phyloP scores from a whole-genome alignment of 805 yeast genomes.

The Wickerhamomyces bovis region DNA sequence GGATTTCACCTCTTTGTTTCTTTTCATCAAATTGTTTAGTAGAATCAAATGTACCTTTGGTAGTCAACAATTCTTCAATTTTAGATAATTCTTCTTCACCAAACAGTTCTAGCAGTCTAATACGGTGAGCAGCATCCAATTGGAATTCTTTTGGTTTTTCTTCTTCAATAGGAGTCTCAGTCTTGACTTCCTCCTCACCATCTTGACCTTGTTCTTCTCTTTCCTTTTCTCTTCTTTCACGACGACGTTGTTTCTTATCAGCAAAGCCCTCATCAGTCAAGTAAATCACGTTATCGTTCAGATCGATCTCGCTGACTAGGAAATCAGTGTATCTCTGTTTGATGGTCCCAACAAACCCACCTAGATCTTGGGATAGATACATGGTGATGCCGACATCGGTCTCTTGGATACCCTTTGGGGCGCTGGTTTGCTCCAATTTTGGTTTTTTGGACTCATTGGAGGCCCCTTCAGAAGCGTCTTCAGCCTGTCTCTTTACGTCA shows the following conservation, averaged over 20 bases:
- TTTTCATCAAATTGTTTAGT: slow-evolving; percentile 56
- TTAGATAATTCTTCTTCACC: slow-evolving; percentile 55
- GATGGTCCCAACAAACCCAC: slow-evolving; percentile 72
- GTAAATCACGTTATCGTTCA: slow-evolving; percentile 65
- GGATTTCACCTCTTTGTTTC: slow-evolving; percentile 68
- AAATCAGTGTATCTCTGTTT: slow-evolving; percentile 93
- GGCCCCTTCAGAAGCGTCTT: slow-evolving; percentile 13
- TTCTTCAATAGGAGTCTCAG: slow-evolving; percentile 11
- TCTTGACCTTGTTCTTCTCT: slow-evolving; percentile 19
- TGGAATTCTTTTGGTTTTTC: slow-evolving; percentile 28
- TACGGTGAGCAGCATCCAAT: slow-evolving; percentile 40
- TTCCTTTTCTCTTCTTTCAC: slow-evolving; percentile 15
- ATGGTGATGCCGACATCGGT: slow-evolving; percentile 83
- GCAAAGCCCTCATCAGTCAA: slow-evolving; percentile 68
- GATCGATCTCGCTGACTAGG: slow-evolving; percentile 81
- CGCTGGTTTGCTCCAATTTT: slow-evolving; percentile 10
- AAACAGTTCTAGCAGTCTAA: slow-evolving; percentile 44
- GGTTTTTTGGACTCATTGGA: slow-evolving; percentile 16
- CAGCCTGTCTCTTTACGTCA: slow-evolving; percentile 20
- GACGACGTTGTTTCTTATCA: slow-evolving; percentile 41
- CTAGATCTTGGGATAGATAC: slow-evolving; percentile 45
- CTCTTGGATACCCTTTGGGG: slow-evolving; percentile 49
- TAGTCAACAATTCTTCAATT: slow-evolving; percentile 45
- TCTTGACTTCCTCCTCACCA: slow-evolving; percentile 2
- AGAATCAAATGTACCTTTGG: slow-evolving; percentile 56